A percentile compares a stretch with the other conserved stretches of the same genome.
Evolutionary conservation across 768 basidiomycete genomes (phyloP).

Genomic region (Tremella fuciformis): DNA sequence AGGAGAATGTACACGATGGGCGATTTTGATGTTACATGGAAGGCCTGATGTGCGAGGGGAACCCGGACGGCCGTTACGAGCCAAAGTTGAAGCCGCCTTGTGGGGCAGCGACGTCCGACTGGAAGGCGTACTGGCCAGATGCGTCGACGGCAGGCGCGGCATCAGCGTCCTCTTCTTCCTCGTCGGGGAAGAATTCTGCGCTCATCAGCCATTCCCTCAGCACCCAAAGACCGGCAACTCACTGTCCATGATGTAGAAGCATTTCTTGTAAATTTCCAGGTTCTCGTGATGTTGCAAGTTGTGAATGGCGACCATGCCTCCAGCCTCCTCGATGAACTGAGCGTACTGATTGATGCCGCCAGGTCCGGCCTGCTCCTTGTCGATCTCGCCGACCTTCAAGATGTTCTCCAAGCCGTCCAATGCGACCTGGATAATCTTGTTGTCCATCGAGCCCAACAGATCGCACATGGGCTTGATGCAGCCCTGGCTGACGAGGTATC

Average conservation of each 20-base stretch:
- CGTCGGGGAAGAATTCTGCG: conserved; percentile 94
- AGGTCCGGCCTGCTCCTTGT: conserved; percentile 76
- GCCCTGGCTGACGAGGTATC: conserved; percentile 94
- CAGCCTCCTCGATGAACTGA: conserved; percentile 91
- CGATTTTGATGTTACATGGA: no score
- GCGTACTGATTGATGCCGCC: conserved; percentile 90
- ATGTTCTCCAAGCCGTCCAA: conserved; percentile 98
- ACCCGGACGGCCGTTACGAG: conserved; percentile 17
- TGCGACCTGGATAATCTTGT: conserved; percentile 96
- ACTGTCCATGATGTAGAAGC: conserved; percentile 72
- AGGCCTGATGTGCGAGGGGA: not conserved
- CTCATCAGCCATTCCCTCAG: conserved; percentile 9
- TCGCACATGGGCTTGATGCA: conserved; percentile 99
- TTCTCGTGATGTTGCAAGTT: conserved; percentile 99
- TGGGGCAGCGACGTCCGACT: conserved; percentile 64
- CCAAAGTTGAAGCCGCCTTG: conserved; percentile 96
- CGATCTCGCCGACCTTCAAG: conserved; percentile 92
- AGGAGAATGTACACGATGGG: no score
- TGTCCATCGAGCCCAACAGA: conserved; percentile 95
- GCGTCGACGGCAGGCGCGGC: conserved; percentile 63
- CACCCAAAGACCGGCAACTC: conserved; percentile 22
- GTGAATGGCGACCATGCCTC: conserved; percentile 98
- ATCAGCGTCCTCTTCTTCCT: conserved; percentile 81
- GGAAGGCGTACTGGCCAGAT: conserved; percentile 54
- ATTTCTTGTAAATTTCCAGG: conserved; percentile 99